Base-by-base conservation (phyloP, 1,284 basidiomycete species). In the Apiotrichum veenhuisii region DNA sequence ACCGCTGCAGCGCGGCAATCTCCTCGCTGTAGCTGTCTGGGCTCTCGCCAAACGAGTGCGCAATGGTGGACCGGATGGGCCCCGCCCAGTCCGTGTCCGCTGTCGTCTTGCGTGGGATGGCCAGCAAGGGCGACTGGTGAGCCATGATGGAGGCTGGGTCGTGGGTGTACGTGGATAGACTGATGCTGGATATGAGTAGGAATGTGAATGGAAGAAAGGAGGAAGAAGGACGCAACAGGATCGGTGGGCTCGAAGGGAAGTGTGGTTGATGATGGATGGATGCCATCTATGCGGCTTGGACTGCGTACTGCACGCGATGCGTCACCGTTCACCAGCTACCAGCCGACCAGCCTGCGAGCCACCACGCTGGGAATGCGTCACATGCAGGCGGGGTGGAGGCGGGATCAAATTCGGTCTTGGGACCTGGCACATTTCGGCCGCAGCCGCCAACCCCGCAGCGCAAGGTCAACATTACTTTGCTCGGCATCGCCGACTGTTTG, bases 31-130 rank as follows among this genome's bases (percentile, higher is more conserved):
- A 98, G 67, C 83, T 84, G 64, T 92, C 90, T 18, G 95, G 90
- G 67, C 83, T 86, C 80, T 98, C 95, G 51, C 92, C 92, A 74
- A 97, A 99, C 9, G 90, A 92, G 67, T 91, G 88, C 4, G 87
- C 82, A 76, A 99, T 96, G 49, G 93, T 82, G 59, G 82, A 85
- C 36, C 87, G 85, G 64, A 98, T 89, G 1, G 92, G 90, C 0
- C 83, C 84, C 3, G 92, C 89, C 85, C 94, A 94, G 78, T 98
- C 95, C 34, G 96, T 82, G 55, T 83, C 81, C 20, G 74, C 72
- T 38, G 82, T 83, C 23, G 77, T 73, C 72, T 84, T 84, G 55
- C 73, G 69, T 15, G 82, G 82, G n/a, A 83, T 76, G 47, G 77
- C 66, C 57, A 80, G 75, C 54, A 79, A 68, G 4, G 79, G 80